Evolutionary conservation across 2,329 filamentous ascomycete species (phyloP), one percentile per base, ranked within the genome.

Genomic region (Epichloe scottii): DNA sequence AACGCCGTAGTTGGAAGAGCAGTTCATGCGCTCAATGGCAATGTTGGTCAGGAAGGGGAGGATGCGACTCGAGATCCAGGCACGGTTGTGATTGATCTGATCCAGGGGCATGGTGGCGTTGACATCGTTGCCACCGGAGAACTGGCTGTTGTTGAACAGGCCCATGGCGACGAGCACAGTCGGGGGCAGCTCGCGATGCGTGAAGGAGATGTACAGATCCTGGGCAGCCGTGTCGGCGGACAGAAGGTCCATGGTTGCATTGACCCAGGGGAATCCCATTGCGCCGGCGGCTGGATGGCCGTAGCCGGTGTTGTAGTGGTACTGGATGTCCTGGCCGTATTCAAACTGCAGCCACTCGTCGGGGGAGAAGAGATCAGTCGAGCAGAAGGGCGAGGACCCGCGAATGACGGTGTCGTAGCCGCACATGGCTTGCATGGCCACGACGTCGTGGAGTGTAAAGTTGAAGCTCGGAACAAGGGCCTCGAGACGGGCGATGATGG

Each of bases 331-430:
- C 55, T 80, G 79, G 12, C 76, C 72, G 60, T 84, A 84, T 63
- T 84, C 81, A 66, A 81, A 84, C 2, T 70, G 70, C n/a, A 84
- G 75, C 81, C 80, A 84, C 54, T 84, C 80, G 55, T 80, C 74
- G 0, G 78, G 71, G 1, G 71, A 69, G 59, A 84, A 84, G 12
- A 82, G 69, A 15, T 75, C 70, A 0, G 79, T 68, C 49, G 77
- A 72, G 65, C 81, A 84, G 62, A 84, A 83, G 0, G 74, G 74
- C 0, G 79, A 83, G 44, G 71, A 74, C 2, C 81, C 81, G 0
- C 73, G 73, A 53, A 83, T 82, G 17, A 83, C 80, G 0, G 76
- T 77, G 62, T 84, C 81, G 59, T 84, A 84, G 1, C 80, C 80
- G 58, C 81, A 84, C 3, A 84, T 64, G 64, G 82, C 72, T 67